A percentile compares a stretch with the other conserved stretches of the same genome.
phyloP scores from a whole-genome alignment of 2,329 filamentous ascomycete species.

The Juglanconis oblonga region DNA sequence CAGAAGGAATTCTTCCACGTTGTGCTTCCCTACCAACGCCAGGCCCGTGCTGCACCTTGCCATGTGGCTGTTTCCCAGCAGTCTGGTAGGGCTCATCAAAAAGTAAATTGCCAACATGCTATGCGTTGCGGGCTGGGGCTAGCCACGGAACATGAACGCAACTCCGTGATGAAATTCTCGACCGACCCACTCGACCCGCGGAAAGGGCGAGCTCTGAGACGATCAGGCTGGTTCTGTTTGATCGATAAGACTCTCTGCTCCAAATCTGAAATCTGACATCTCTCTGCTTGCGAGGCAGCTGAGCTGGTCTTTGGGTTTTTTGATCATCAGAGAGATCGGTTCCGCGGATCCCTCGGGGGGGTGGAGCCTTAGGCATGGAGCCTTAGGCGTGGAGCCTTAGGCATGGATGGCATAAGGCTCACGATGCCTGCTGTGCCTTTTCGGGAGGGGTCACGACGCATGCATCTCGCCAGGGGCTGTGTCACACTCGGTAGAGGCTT shows the following conservation, averaged over 20 bases:
- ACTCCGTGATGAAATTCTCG: not conserved
- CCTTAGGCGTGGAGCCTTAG: not conserved
- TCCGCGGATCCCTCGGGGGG: not conserved
- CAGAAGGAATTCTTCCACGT: not conserved
- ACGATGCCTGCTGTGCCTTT: no score
- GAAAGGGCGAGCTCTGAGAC: not conserved
- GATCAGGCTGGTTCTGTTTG: not conserved
- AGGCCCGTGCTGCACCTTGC: not conserved
- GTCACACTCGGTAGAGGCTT: not conserved
- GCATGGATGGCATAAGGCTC: no score
- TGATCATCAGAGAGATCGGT: not conserved
- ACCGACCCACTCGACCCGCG: not conserved
- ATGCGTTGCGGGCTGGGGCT: not conserved
- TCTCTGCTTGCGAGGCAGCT: no score
- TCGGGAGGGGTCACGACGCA: not conserved
- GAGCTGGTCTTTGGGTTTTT: not conserved
- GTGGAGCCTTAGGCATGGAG: not conserved
- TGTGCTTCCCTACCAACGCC: not conserved
- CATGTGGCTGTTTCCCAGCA: slow-evolving; percentile 1
- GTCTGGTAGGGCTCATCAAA: slow-evolving; percentile 1
- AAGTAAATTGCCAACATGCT: not conserved
- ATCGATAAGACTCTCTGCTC: not conserved
- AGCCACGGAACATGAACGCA: not conserved
- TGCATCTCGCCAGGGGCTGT: not conserved
- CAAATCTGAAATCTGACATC: no score